phyloP scores from a whole-genome alignment of 352 stramenopile genomes.

The Globisporangium solare region DNA sequence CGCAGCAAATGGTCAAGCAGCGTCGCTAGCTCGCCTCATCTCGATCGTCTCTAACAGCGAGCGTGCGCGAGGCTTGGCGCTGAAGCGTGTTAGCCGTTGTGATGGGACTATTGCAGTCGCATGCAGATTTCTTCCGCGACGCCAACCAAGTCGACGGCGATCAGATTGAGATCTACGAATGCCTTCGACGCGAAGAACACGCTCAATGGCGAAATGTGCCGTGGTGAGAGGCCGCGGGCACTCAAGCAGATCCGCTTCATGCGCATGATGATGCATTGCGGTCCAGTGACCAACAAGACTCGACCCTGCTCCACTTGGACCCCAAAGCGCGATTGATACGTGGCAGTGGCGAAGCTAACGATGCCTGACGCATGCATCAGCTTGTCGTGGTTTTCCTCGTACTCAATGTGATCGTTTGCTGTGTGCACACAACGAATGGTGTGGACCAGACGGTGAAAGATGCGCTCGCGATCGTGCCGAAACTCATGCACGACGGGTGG shows the following conservation, averaged over 20 bases:
- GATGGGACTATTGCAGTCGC: slow-evolving; percentile 49
- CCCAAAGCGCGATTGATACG: slow-evolving; percentile 18
- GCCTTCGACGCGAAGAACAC: slow-evolving; percentile 39
- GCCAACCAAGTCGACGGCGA: slow-evolving; percentile 25
- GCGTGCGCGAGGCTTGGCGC: too few relatives aligned
- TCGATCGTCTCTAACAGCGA: too few relatives aligned
- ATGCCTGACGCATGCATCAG: too few relatives aligned
- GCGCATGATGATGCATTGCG: too few relatives aligned
- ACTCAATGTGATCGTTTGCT: too few relatives aligned
- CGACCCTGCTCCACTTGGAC: slow-evolving; percentile 3
- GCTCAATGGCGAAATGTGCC: slow-evolving; percentile 33
- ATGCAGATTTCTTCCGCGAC: slow-evolving; percentile 42
- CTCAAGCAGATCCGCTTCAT: too few relatives aligned
- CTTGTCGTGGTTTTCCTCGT: too few relatives aligned
- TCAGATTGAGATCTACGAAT: slow-evolving; percentile 35
- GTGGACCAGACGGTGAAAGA: slow-evolving; percentile 30
- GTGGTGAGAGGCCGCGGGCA: slow-evolving; percentile 23
- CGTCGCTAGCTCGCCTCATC: too few relatives aligned
- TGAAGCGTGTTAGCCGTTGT: not conserved
- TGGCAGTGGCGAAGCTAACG: slow-evolving; percentile 13
- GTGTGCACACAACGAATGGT: too few relatives aligned
- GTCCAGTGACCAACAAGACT: slow-evolving; percentile 8
- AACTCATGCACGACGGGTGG: slow-evolving; percentile 61
- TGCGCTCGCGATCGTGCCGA: slow-evolving; percentile 42
- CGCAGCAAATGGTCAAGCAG: too few relatives aligned